Conservation (phyloP, 2,329 filamentous ascomycete genomes). For the Arachnopeziza araneosa region DNA sequence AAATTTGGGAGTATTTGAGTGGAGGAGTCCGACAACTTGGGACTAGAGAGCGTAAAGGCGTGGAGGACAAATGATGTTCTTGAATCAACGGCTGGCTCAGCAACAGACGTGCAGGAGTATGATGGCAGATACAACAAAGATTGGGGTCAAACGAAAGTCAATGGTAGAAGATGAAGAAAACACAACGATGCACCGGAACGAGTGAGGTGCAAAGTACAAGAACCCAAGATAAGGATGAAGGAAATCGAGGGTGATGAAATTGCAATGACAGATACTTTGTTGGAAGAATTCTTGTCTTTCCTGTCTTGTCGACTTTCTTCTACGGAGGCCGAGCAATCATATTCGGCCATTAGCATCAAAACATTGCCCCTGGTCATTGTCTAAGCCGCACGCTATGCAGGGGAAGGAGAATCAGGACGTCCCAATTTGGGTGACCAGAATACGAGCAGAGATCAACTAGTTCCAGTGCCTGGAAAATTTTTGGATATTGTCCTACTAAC, state of each 20-base stretch:
- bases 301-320: not conserved
- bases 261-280: not conserved
- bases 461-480: too few species aligned
- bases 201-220: constrained; percentile 42
- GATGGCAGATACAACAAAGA: constrained; percentile 8
- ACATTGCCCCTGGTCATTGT: not conserved
- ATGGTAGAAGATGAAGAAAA: constrained; percentile 14
- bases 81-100: constrained; percentile 17
- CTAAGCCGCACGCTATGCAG: not conserved
- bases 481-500: too few species aligned
- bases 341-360: not conserved
- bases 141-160: not conserved
- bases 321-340: too few species aligned
- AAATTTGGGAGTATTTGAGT: not conserved
- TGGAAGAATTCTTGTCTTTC: not conserved
- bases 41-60: constrained; percentile 1
- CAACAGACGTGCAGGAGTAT: constrained; percentile 19
- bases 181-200: constrained; percentile 47
- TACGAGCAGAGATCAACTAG: not conserved
- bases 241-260: not conserved
- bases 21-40: not conserved
- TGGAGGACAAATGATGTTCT: constrained; percentile 9
- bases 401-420: too few species aligned
- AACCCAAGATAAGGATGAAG: not conserved
- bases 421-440: not conserved